Base-by-base conservation (phyloP, 495 filamentous ascomycete genomes). In the Niebla homalea region DNA sequence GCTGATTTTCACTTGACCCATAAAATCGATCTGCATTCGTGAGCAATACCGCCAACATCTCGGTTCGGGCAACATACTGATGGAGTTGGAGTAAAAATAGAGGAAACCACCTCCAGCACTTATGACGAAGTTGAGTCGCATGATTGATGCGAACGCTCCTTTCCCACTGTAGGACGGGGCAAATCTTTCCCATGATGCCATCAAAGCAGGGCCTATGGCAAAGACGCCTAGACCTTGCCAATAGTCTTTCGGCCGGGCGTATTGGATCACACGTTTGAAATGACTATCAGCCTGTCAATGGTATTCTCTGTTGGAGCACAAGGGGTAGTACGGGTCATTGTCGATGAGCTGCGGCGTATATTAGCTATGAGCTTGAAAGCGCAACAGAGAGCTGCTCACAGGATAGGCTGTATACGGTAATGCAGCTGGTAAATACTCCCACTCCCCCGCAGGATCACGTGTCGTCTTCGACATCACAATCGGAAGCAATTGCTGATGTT, bases 1-100 rank as follows among this genome's bases (percentile, higher is more conserved):
- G 80, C 39, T 78, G 67, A 69, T 98, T 97, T 64, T 98, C 92
- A 29, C 76, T 78, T 70, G 86, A 84, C 54, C 92, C 92, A 73
- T 95, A 95, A 72, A 98, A 96, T 43, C 92, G 87, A 59, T 84
- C 81, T 85, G 52, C 23, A 22, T 21, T 35, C 2, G 25, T 44
- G 32, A 38, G 40, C 4, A 25, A 36, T 18, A 36, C 10, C 39
- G 19, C 36, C 11, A 3, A 14, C 1, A 11, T 15, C 22, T n/a
- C 35, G 36, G 39, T 48, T 20, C 39, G 38, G 43, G 19, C 18
- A 14, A 18, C 22, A 4, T 42, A 18, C 51, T 15, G 54, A 70
- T 75, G 36, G 85, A 89, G 49, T 79, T 71, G 60, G 84, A 76
- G 63, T 94, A 96, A 54, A 85, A 77, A 49, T 83, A 71, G 52